Evolutionary conservation across 164 flowering plant species (phyloP), one percentile per base, ranked within the genome.

Genomic region (Litsea cubeba): DNA sequence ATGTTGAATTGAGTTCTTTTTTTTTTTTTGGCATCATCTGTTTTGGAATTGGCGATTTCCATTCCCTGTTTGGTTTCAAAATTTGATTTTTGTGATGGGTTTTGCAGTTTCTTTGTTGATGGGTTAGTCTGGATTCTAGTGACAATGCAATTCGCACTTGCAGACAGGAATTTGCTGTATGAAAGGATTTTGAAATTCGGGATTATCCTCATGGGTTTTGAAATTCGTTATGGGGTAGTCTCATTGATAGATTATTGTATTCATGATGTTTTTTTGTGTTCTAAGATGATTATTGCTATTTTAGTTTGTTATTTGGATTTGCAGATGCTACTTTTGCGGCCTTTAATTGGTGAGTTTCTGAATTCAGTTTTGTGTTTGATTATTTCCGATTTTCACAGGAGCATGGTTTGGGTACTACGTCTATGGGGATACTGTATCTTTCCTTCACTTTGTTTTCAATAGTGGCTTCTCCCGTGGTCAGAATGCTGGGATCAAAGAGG

Each of bases 391-490:
- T 69, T 63, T 65, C 75, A 50, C 82, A 91, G 97, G 90, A 82
- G 73, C 83, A 78, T 24, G 81, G 84, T 82, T 80, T 95, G 84
- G 99, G 99, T 0, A 91, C 97, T 15, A 88, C 81, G 50, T 88
- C 99, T 22, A 79, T 95, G 68, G 98, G 98, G 67, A 89, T 95
- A 75, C 74, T 95, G 86, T 93, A 93, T 84, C 71, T 90, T 3
- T 95, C 98, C 10, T 93, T 95, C 78, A 87, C 89, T 12, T 62
- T 88, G 64, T 95, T 85, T 82, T 93, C 99, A 1, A 46, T 95
- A 64, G 72, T 90, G 78, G 96, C 99, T 20, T 93, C 98, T 1
- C 68, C 82, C 65, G 85, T 91, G 84, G 99, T 95, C 70, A 85
- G 90, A 68, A 32, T 64, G 17, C 69, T 95, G 76, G 98, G 98